Evolutionary conservation across 306 rosid species (phyloP).

Genomic region (Phaseolus lunatus): DNA sequence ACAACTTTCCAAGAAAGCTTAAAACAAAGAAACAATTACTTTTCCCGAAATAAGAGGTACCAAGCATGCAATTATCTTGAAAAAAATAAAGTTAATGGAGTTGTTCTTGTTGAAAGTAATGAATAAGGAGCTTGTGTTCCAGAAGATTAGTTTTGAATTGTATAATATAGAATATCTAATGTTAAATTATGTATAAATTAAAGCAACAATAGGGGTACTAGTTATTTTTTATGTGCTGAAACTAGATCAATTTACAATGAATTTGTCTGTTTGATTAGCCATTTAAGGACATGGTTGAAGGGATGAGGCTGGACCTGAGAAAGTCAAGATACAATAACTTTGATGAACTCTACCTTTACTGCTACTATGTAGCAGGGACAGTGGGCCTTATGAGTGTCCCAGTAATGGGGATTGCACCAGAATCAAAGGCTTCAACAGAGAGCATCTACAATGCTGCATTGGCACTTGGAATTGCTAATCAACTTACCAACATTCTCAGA

Average conservation of each 20-base stretch:
- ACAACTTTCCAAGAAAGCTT: not conserved
- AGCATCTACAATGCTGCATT: conserved; percentile 86
- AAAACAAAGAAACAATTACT: not conserved
- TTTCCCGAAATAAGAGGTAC: not conserved
- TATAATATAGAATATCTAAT: not conserved
- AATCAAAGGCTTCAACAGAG: conserved; percentile 87
- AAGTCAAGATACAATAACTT: conserved; percentile 87
- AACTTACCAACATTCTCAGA: conserved; percentile 95
- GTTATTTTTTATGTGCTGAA: not conserved
- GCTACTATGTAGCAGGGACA: conserved; percentile 98
- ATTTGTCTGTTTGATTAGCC: conserved; percentile 61
- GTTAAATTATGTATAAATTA: not conserved
- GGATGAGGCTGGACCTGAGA: conserved; percentile 90
- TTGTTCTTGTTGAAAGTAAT: not conserved
- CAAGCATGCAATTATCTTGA: not conserved
- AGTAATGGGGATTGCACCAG: conserved; percentile 86
- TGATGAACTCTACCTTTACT: conserved; percentile 92
- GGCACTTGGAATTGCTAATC: conserved; percentile 95
- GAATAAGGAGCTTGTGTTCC: not conserved
- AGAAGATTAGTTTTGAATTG: not conserved
- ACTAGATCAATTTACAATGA: conserved; percentile 21
- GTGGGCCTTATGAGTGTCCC: conserved; percentile 99
- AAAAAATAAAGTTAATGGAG: not conserved
- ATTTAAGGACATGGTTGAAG: conserved; percentile 95
- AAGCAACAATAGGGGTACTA: not conserved